Evolutionary conservation across 2,329 filamentous ascomycete genomes (phyloP).

Genomic region (Colletotrichum sp.): DNA sequence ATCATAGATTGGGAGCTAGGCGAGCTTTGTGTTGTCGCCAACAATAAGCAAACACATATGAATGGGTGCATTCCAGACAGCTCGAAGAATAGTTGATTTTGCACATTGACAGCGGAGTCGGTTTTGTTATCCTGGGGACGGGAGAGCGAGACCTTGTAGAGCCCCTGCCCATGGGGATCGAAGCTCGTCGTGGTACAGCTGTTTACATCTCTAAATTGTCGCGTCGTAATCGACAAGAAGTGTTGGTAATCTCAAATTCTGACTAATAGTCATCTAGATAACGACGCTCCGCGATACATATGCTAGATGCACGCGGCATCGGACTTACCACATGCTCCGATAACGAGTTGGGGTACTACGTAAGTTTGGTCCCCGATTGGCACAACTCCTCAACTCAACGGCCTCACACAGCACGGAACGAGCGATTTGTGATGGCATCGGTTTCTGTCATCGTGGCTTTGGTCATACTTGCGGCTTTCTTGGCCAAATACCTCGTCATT

Average conservation of each 20-base stretch:
- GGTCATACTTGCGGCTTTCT: not conserved
- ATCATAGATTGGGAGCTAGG: not conserved
- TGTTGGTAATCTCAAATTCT: not conserved
- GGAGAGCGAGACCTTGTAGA: fast-evolving
- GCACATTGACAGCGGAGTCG: not conserved
- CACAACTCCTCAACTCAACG: not conserved
- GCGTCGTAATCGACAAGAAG: too few species aligned
- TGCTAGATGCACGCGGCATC: not conserved
- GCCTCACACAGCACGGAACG: not conserved
- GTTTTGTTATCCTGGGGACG: fast-evolving
- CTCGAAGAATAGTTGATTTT: not conserved
- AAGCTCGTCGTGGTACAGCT: fast-evolving
- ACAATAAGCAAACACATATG: not conserved
- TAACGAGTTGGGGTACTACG: not conserved
- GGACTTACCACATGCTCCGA: not conserved
- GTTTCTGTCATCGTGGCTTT: not conserved
- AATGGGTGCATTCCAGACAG: not conserved
- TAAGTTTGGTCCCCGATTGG: not conserved
- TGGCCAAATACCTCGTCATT: not conserved
- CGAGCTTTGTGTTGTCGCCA: not conserved
- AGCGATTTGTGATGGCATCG: not conserved
- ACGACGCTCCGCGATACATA: not conserved
- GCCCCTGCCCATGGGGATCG: fast-evolving
- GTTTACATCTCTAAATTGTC: not conserved
- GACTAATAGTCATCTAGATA: not conserved